Percentiles rank a stretch among this genome's conserved stretches.
Conservation (phyloP, 2,329 filamentous ascomycete species). For the Cyclaneusma minus region DNA sequence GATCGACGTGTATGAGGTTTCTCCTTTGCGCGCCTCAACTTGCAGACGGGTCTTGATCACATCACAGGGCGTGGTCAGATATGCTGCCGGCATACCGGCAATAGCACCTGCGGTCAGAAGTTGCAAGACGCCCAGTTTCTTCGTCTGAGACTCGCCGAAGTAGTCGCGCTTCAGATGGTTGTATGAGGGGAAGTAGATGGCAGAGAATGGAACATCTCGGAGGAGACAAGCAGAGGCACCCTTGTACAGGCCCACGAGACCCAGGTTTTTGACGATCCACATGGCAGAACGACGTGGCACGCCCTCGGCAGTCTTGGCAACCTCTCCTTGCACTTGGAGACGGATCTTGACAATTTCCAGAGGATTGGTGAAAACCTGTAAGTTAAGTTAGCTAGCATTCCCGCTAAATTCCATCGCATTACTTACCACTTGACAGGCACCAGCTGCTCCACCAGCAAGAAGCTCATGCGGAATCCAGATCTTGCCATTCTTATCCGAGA, state of each 20-base stretch:
- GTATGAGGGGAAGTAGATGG: slow-evolving; percentile 98
- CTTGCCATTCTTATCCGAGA: slow-evolving; percentile 58
- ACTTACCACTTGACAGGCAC: slow-evolving; percentile 90
- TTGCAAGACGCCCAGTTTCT: slow-evolving; percentile 82
- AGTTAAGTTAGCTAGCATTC: slow-evolving; percentile 3
- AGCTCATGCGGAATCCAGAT: slow-evolving; percentile 63
- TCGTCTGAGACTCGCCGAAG: slow-evolving; percentile 76
- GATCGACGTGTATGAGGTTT: slow-evolving; percentile 73
- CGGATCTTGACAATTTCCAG: slow-evolving; percentile 99
- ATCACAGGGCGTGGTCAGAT: slow-evolving; percentile 93
- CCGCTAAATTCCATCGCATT: background rate
- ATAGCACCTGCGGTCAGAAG: slow-evolving; percentile 91
- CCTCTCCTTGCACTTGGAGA: slow-evolving; percentile 91
- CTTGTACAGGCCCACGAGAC: slow-evolving; percentile 91
- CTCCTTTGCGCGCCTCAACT: slow-evolving; percentile 92
- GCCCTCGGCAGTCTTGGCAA: slow-evolving; percentile 72
- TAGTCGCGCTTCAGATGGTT: slow-evolving; percentile 85
- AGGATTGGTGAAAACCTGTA: slow-evolving; percentile 85
- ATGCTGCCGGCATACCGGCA: slow-evolving; percentile 79
- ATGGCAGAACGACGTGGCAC: slow-evolving; percentile 81
- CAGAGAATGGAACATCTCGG: slow-evolving; percentile 93
- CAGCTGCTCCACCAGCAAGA: slow-evolving; percentile 75
- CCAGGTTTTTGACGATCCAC: slow-evolving; percentile 94
- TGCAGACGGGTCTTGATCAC: slow-evolving; percentile 98
- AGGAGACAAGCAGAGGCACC: slow-evolving; percentile 87